These are phyloP conservation scores for Leucosporidium yakuticum DNA, from an alignment of 768 basidiomycete genomes.

Conservation along the genomic window DNA sequence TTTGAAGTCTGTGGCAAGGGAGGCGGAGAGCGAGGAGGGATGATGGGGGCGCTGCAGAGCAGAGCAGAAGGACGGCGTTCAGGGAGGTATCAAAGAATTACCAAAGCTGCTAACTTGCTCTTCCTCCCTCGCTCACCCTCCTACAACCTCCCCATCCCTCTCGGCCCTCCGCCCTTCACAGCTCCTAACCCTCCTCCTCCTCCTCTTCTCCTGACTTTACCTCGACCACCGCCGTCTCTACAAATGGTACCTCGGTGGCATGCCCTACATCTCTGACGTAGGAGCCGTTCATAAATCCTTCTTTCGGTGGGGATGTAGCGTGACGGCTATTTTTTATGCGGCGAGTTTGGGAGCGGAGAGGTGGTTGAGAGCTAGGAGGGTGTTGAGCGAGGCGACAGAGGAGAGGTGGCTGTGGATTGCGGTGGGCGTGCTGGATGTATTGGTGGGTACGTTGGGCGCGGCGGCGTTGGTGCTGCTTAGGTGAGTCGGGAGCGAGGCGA, in stretches of 20 bases:
- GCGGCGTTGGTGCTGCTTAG: neutral
- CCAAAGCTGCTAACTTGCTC: too few species aligned
- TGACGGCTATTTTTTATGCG: slow-evolving; percentile 4
- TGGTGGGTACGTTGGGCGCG: neutral
- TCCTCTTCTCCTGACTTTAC: too few species aligned
- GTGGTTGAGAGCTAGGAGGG: slow-evolving; percentile 10
- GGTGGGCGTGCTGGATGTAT: neutral
- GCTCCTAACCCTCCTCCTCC: too few species aligned
- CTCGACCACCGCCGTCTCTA: neutral
- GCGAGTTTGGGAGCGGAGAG: slow-evolving; percentile 9
- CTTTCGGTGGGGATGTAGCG: neutral
- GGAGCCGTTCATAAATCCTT: neutral
- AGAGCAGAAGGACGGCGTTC: too few species aligned
- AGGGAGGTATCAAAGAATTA: too few species aligned
- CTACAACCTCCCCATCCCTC: too few species aligned
- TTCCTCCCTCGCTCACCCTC: too few species aligned
- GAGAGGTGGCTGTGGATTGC: slow-evolving; percentile 15
- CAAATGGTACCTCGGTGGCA: neutral
- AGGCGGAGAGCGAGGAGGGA: too few species aligned
- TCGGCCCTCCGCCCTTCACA: too few species aligned
- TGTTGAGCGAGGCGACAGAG: slow-evolving; percentile 20
- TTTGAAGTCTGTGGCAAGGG: too few species aligned
- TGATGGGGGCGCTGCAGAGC: too few species aligned
- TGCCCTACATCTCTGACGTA: slow-evolving; percentile 12
- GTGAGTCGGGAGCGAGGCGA: too few species aligned